A percentile compares a stretch with the other conserved stretches of the same genome.
phyloP scores from a whole-genome alignment of 192 early-diverging fungal genomes.

The Entomortierella chlamydospora region DNA sequence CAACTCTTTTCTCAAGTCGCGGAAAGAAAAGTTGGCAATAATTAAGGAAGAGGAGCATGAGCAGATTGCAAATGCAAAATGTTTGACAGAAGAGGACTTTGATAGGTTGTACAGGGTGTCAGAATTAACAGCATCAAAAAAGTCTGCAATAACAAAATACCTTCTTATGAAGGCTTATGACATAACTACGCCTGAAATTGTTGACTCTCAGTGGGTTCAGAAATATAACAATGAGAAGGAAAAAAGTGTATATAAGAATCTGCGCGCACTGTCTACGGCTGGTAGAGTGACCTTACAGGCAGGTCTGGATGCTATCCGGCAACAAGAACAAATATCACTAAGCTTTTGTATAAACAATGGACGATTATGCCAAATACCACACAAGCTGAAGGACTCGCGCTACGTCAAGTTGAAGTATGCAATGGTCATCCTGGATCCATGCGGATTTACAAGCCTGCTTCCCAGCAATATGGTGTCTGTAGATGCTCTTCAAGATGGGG shows the following conservation, averaged over 20 bases:
- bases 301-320: not conserved
- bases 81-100: conserved; percentile 1
- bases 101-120: not conserved
- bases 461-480: conserved; percentile 2
- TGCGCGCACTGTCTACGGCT: not conserved
- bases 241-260: conserved; percentile 5
- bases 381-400: conserved; percentile 1
- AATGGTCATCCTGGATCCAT: conserved; percentile 7
- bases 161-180: conserved; percentile 8
- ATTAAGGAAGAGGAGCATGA: conserved; percentile 1
- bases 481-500: not conserved
- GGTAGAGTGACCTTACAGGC: not conserved
- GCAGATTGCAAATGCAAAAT: not conserved
- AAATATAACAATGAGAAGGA: conserved; percentile 11
- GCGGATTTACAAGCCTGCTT: conserved; percentile 11
- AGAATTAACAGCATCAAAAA: not conserved
- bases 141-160: conserved; percentile 12
- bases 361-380: not conserved
- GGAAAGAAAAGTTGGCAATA: not conserved
- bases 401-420: conserved; percentile 9
- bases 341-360: not conserved
- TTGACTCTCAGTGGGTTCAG: not conserved
- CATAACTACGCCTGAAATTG: not conserved
- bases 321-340: not conserved
- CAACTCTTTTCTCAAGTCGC: not conserved